Percentiles rank a stretch among this genome's conserved stretches.
phyloP scores from a whole-genome alignment of 257 asterid genomes.

The Penstemon eatonii region DNA sequence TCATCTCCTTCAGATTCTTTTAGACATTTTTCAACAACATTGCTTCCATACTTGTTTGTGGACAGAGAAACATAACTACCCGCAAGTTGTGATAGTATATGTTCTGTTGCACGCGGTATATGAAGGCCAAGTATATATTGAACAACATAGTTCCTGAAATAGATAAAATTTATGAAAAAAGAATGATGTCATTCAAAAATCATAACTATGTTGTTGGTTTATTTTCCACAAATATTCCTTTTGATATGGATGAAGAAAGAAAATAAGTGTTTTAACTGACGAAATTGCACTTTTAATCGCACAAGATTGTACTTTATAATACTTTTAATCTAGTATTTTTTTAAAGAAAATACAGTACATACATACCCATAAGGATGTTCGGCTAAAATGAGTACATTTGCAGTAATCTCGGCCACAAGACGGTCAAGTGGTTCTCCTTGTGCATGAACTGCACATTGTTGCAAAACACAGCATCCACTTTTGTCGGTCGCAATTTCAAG shows the following conservation, averaged over 20 bases:
- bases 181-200: not conserved
- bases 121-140: slow-evolving; percentile 42
- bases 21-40: slow-evolving; percentile 68
- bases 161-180: not conserved
- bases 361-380: slow-evolving; percentile 56
- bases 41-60: slow-evolving; percentile 59
- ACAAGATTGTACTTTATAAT: too few relatives aligned
- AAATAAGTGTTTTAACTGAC: too few relatives aligned
- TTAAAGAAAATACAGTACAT: not conserved
- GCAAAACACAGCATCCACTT: slow-evolving; percentile 66
- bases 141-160: slow-evolving; percentile 66
- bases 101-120: slow-evolving; percentile 19
- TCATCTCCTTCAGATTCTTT: slow-evolving; percentile 30
- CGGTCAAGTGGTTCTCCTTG: slow-evolving; percentile 37
- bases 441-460: slow-evolving; percentile 46
- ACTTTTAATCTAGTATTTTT: too few relatives aligned
- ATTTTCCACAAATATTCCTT: too few relatives aligned
- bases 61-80: slow-evolving; percentile 47
- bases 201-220: too few relatives aligned
- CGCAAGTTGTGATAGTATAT: slow-evolving; percentile 33
- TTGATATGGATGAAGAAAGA: too few relatives aligned
- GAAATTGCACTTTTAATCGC: too few relatives aligned
- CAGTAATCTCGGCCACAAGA: slow-evolving; percentile 44
- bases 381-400: slow-evolving; percentile 38
- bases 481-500: slow-evolving; percentile 56